Evolutionary conservation across 179 eudicot species (phyloP), one percentile per base, ranked within the genome.

Genomic region (Spinacia oleracea): DNA sequence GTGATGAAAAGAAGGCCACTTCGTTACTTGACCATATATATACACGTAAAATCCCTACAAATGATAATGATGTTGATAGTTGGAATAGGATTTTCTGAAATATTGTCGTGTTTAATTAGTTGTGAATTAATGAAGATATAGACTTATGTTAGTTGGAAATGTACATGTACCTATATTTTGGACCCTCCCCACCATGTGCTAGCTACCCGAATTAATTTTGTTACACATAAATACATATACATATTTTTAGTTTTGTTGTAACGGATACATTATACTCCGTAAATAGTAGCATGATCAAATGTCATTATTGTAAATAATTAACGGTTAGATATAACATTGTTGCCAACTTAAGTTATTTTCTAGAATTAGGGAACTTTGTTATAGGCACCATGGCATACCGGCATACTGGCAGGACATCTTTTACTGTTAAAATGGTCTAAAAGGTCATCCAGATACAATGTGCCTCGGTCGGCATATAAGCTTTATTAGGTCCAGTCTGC

Each of bases 141-240:
- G 27, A 38, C 51, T 34, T 34, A 56, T 56, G 51, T 74, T 74
- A 74, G 77, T 74, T 74, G 77, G 77, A 56, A 38, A 58, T 51
- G 7, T 74, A 51, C 14, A 40, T 46, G 53, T 27, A 71, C 42
- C 74, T 46, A 14, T 70, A 11, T 25, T 48, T 51, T 71, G 27
- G 15, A 27, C 60, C 50, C 74, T 27, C 74, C 74, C 74, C 74
- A 71, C 74, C 74, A 71, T 71, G 74, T 71, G 74, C 74, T 48
- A 1, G 60, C 35, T 29, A 71, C 40, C 74, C 59, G 48, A 59
- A 16, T 71, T 27, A 31, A 48, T 71, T 71, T 50, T 71, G 40
- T 66, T 66, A 0, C 70, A 18, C 45, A 66, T 35, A 35, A 32
- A 64, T 32, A 31, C n/a, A n/a, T 15, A 23, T 58, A 8, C 3